Conservation (phyloP, 192 early-diverging fungal genomes). For the Coemansia sp. region DNA sequence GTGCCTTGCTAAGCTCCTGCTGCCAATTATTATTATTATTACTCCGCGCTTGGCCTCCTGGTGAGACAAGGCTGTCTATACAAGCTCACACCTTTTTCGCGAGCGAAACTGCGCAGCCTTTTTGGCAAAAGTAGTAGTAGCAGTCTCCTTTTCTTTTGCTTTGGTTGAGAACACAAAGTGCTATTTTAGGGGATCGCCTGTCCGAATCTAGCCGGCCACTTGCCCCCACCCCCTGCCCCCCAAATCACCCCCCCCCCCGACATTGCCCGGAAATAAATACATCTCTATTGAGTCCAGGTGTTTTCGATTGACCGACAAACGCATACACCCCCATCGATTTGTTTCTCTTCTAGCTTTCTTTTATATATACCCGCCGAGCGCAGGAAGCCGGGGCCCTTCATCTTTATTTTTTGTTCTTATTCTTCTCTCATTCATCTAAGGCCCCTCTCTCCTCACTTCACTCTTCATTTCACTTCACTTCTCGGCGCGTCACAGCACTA, state of each 20-base stretch:
- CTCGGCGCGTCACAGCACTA: neutral
- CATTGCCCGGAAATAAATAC: slow-evolving; percentile 7
- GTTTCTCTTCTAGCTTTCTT: slow-evolving; percentile 4
- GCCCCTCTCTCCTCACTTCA: slow-evolving; percentile 1
- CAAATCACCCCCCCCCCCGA: neutral
- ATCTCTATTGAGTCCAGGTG: neutral
- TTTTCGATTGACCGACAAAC: neutral
- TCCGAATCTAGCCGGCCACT: neutral
- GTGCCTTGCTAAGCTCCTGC: neutral
- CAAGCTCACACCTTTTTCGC: neutral
- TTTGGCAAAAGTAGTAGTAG: slow-evolving; percentile 1
- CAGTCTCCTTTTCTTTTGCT: neutral
- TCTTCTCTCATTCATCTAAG: neutral
- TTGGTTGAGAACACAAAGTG: slow-evolving; percentile 12
- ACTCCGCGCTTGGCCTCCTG: neutral
- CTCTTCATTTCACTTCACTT: neutral
- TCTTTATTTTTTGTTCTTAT: neutral
- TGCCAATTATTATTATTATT: neutral
- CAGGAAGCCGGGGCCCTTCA: slow-evolving; percentile 10
- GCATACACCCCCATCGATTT: neutral
- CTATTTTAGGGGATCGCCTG: slow-evolving; percentile 37
- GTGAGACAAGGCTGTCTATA: slow-evolving; percentile 7
- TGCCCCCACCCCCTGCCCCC: neutral
- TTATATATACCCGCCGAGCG: slow-evolving; percentile 7
- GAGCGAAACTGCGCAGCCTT: slow-evolving; percentile 3